A percentile compares a stretch with the other conserved stretches of the same genome.
phyloP scores from a whole-genome alignment of 768 basidiomycete species.

The Mycena galopus region DNA sequence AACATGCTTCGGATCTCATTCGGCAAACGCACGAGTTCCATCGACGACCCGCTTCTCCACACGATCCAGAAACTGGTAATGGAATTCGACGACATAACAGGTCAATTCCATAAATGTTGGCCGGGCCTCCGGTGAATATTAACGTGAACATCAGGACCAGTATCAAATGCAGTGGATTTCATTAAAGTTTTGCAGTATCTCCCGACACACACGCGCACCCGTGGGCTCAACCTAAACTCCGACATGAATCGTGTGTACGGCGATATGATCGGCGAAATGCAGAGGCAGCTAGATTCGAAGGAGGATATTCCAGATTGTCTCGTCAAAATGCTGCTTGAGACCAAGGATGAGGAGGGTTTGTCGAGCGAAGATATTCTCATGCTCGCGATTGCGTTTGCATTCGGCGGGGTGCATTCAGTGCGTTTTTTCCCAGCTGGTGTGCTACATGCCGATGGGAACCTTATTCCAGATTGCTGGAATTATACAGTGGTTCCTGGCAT shows the following conservation, averaged over 20 bases:
- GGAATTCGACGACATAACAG: not conserved
- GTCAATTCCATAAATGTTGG: not conserved
- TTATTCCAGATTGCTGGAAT: conserved; percentile 47
- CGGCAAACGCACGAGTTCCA: not conserved
- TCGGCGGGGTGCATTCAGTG: not conserved
- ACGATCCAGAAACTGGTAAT: not conserved
- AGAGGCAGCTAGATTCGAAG: not conserved
- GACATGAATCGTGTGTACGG: not conserved
- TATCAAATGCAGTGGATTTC: not conserved
- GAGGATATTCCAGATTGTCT: not conserved
- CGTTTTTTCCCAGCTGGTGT: not conserved
- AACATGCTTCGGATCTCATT: not conserved
- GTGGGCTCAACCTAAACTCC: not conserved
- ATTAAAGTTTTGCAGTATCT: not conserved
- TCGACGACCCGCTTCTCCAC: not conserved
- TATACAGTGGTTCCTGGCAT: conserved; percentile 50
- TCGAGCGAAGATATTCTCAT: not conserved
- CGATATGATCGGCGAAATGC: not conserved
- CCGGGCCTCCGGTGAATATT: not conserved
- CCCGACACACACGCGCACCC: not conserved
- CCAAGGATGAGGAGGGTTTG: not conserved
- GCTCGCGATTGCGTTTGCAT: not conserved
- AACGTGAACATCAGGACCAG: not conserved
- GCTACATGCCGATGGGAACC: not conserved
- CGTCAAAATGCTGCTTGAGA: not conserved